Base-by-base conservation (phyloP, 148 eudicot genomes). In the Salicornia ramosissima region DNA sequence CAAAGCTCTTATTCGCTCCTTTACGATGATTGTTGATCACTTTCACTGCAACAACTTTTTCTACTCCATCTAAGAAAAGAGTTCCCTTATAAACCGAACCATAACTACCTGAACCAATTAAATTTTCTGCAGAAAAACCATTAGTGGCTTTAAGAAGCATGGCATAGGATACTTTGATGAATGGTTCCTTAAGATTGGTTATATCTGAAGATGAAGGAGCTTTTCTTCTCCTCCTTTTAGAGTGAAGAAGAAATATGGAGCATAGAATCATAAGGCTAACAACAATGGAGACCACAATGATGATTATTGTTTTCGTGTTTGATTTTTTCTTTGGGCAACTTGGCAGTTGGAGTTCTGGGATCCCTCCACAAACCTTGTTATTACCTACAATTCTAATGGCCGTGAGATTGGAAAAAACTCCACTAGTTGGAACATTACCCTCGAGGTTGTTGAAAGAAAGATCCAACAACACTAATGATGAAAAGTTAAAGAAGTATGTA, bases 361-460 rank as follows among this genome's bases (percentile, higher is more conserved):
- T 63, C 9, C 74, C 77, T 45, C 81, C 81, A 69, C 81, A 78
- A 5, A 78, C 77, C 18, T 43, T 57, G 6, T 1, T 21, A 29
- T 78, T 73, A 18, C 81, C 78, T 22, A 29, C n/a, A 10, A 77
- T 55, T 22, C 64, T 67, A 11, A 56, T 15, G 5, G 3, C 80
- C 16, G 55, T 67, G 4, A 26, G 31, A 73, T 78, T 69, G 26
- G 50, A 1, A 21, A 69, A 78, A 31, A 56, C 67, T 7, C 77
- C 77, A 28, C 18, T 33, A 4, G 26, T 63, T 33, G 81, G 81
- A 2, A 78, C 70, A 6, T 26, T 61, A 1, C 81, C 81, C 69
- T 73, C 47, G 15, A 78, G 16, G 52, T 69, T n/a, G 39, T 78
- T 74, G 57, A 59, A 71, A 26, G 77, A 78, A 3, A 78, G 14